Conservation (phyloP, 306 rosid genomes). For the Lagenaria siceraria region DNA sequence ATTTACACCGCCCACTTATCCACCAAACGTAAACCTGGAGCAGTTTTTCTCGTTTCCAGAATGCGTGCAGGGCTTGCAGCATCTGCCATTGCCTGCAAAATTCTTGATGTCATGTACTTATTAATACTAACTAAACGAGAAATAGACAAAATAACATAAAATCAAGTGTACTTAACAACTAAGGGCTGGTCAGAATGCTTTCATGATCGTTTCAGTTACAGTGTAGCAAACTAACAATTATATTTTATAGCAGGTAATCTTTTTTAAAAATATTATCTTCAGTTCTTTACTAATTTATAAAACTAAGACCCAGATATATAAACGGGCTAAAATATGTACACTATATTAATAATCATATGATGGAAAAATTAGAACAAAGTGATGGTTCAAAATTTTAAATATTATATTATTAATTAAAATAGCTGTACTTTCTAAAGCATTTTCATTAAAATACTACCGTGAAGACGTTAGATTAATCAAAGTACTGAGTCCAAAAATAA, state of each 20-base stretch:
- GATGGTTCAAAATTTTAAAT: not conserved
- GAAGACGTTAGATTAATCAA: not conserved
- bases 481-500: not conserved
- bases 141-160: not conserved
- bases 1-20: slow-evolving; percentile 89
- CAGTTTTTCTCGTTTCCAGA: slow-evolving; percentile 86
- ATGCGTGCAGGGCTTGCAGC: slow-evolving; percentile 73
- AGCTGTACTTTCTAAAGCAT: not conserved
- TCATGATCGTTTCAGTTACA: not conserved
- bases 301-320: not conserved
- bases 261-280: not conserved
- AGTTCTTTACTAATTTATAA: not conserved
- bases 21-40: slow-evolving; percentile 81
- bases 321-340: not conserved
- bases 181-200: not conserved
- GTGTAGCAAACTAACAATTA: not conserved
- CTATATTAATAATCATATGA: not conserved
- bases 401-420: not conserved
- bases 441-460: not conserved
- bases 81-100: slow-evolving; percentile 64
- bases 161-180: not conserved
- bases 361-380: not conserved
- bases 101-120: not conserved
- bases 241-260: not conserved
- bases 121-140: not conserved